A percentile compares a stretch with the other conserved stretches of the same genome.
Evolutionary conservation across 2,329 filamentous ascomycete genomes (phyloP).

Genomic region (Trichoderma koningii): DNA sequence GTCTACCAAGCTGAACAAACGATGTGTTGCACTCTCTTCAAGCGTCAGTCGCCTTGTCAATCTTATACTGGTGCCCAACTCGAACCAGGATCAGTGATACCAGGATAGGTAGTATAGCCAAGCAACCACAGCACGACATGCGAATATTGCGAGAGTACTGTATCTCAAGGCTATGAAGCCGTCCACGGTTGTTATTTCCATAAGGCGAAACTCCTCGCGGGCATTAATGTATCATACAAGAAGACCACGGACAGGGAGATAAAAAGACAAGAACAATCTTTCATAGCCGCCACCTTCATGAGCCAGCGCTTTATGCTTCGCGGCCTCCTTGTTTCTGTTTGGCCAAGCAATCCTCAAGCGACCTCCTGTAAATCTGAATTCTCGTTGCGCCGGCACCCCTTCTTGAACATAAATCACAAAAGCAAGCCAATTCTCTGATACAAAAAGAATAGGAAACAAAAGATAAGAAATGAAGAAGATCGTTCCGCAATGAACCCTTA

Average conservation of each 20-base stretch:
- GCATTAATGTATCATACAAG: constrained; percentile 27
- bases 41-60: too few relatives aligned
- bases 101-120: background rate
- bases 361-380: background rate
- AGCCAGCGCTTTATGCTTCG: constrained; percentile 26
- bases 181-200: constrained; percentile 20
- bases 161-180: constrained; percentile 1
- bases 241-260: background rate
- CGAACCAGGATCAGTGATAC: too few relatives aligned
- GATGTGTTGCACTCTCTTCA: too few relatives aligned
- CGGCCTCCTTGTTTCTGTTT: background rate
- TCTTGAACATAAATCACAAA: constrained; percentile 12
- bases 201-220: constrained; percentile 15
- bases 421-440: constrained; percentile 10
- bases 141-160: background rate
- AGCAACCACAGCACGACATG: background rate
- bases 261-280: constrained; percentile 11
- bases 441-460: background rate
- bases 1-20: too few relatives aligned
- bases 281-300: constrained; percentile 5
- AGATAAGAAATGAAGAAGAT: background rate
- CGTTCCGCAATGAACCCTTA: constrained; percentile 8
- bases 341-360: constrained; percentile 27
- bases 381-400: constrained; percentile 23
- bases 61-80: too few relatives aligned